Evolutionary conservation across 1,284 basidiomycete genomes (phyloP).

Genomic region (Sanghuangporus baumii): DNA sequence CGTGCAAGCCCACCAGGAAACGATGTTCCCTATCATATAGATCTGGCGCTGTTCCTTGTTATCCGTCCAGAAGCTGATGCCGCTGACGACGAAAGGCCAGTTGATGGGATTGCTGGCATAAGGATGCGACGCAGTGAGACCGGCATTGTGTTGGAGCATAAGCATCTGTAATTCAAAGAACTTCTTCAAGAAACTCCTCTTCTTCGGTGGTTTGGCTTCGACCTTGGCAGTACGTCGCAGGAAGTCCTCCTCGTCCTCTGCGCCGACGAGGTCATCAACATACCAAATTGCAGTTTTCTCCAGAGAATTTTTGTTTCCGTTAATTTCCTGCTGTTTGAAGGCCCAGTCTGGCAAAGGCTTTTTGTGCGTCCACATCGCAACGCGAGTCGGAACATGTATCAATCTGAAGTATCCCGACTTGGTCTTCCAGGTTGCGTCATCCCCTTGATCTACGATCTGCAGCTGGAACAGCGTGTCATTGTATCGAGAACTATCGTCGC

Average conservation of each 20-base stretch:
- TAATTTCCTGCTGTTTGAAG: constrained; percentile 95
- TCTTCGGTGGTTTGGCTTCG: constrained; percentile 65
- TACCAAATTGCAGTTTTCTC: constrained; percentile 88
- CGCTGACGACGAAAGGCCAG: constrained; percentile 95
- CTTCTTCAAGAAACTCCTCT: constrained; percentile 91
- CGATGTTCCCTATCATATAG: constrained; percentile 91
- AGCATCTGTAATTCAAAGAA: constrained; percentile 90
- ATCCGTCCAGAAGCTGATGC: constrained; percentile 98
- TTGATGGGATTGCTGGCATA: constrained; percentile 93
- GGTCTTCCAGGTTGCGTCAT: constrained; percentile 82
- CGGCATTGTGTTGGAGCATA: constrained; percentile 98
- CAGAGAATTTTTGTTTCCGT: constrained; percentile 90
- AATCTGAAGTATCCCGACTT: constrained; percentile 90
- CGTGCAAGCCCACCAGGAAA: constrained; percentile 94
- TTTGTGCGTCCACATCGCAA: constrained; percentile 90
- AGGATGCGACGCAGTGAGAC: constrained; percentile 90
- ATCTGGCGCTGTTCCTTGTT: constrained; percentile 85
- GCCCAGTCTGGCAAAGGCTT: constrained; percentile 92
- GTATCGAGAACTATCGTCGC: constrained; percentile 64
- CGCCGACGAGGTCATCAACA: constrained; percentile 76
- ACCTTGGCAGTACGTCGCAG: constrained; percentile 45
- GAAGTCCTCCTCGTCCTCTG: constrained; percentile 58
- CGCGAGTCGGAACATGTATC: constrained; percentile 85
- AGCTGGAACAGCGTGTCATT: constrained; percentile 89
- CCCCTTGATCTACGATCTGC: constrained; percentile 62